Conservation (phyloP, 768 basidiomycete genomes). For the Phaeolepiota aurea region DNA sequence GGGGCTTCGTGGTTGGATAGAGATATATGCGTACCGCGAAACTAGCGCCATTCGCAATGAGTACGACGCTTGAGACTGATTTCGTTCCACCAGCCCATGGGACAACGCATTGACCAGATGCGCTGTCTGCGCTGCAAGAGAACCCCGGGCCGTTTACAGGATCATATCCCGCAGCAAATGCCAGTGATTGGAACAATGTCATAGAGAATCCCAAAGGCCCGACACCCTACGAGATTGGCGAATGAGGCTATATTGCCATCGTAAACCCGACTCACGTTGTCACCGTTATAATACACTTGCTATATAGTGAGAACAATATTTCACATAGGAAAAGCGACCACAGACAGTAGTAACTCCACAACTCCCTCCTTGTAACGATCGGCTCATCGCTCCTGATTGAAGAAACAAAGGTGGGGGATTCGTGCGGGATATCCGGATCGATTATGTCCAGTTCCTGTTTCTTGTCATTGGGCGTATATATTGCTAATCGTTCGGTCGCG, state of each 20-base stretch:
- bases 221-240: constrained; percentile 38
- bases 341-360: constrained; percentile 77
- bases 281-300: constrained; percentile 75
- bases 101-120: constrained; percentile 71
- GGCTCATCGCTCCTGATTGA: constrained; percentile 47
- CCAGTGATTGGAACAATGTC: constrained; percentile 69
- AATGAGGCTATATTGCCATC: not conserved
- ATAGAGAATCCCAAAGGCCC: constrained; percentile 62
- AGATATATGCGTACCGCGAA: constrained; percentile 48
- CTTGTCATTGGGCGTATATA: constrained; percentile 8
- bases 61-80: constrained; percentile 66
- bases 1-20: not conserved
- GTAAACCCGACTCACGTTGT: constrained; percentile 40
- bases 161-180: constrained; percentile 67
- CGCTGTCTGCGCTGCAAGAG: constrained; percentile 44
- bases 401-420: constrained; percentile 20
- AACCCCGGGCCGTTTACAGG: constrained; percentile 63
- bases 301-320: constrained; percentile 2
- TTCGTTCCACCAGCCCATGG: constrained; percentile 73
- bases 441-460: constrained; percentile 2
- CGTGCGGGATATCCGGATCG: constrained; percentile 1
- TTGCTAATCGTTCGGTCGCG: constrained; percentile 1
- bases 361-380: constrained; percentile 59
- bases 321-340: constrained; percentile 8
- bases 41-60: constrained; percentile 67